Percentiles rank a stretch among this genome's conserved stretches.
phyloP scores from a whole-genome alignment of 192 early-diverging fungal genomes.

The Obelidium mucronatum region DNA sequence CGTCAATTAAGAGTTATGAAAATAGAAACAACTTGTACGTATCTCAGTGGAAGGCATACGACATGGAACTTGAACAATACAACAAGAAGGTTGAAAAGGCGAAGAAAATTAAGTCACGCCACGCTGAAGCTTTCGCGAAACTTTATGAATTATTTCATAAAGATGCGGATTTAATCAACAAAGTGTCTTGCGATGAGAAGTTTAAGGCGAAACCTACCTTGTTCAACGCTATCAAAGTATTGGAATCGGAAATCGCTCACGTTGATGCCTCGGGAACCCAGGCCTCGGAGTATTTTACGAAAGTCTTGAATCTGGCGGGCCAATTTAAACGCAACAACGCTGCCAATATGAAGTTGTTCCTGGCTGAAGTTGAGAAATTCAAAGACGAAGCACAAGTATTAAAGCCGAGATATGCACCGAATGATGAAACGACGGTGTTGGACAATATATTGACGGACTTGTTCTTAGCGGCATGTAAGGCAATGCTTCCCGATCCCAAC shows the following conservation, averaged over 20 bases:
- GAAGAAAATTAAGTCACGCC: neutral
- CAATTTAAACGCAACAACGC: no score
- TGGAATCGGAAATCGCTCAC: neutral
- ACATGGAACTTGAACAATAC: neutral
- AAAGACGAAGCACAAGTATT: no score
- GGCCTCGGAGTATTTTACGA: no score
- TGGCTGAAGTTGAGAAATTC: no score
- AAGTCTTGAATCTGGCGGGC: no score
- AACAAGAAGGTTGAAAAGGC: neutral
- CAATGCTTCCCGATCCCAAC: neutral
- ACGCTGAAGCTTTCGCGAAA: neutral
- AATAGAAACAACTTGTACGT: neutral
- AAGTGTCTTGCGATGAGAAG: neutral
- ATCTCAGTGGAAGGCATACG: neutral
- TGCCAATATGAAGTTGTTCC: no score
- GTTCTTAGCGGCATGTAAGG: neutral
- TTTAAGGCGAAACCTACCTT: neutral
- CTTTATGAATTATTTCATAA: neutral
- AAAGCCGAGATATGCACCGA: no score
- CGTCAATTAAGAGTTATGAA: neutral
- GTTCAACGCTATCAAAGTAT: neutral
- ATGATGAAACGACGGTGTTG: no score
- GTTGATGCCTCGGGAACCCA: no score
- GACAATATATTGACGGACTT: neutral
- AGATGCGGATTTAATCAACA: neutral